Conservation (phyloP, 345 rosid genomes). For the Durio zibethinus region DNA sequence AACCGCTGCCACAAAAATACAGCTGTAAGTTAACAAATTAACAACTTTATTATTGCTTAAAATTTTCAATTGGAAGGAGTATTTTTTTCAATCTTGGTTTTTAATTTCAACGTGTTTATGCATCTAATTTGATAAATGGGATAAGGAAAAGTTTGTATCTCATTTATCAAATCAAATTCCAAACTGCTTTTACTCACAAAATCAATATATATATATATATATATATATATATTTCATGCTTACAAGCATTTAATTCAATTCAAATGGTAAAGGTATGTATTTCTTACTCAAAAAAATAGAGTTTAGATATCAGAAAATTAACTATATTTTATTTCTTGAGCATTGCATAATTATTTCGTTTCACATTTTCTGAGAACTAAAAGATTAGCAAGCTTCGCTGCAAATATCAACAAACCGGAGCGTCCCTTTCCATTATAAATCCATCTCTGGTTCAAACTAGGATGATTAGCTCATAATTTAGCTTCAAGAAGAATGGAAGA, state of each 20-base stretch:
- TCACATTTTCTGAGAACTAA: neutral
- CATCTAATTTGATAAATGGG: neutral
- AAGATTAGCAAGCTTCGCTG: neutral
- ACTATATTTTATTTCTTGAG: neutral
- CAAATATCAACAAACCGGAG: neutral
- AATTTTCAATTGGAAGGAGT: neutral
- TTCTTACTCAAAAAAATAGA: no score
- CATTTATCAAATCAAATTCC: neutral
- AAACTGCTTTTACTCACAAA: no score
- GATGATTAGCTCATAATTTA: constrained; percentile 28
- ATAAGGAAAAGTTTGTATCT: neutral
- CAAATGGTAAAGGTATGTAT: no score
- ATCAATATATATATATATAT: no score
- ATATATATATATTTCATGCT: no score
- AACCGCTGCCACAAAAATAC: neutral
- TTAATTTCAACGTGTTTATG: neutral
- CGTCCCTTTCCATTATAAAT: neutral
- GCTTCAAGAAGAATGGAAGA: constrained; percentile 58
- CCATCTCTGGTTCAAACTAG: neutral
- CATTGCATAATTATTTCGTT: neutral
- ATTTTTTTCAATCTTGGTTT: no score
- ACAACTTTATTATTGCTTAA: neutral
- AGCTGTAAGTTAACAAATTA: neutral
- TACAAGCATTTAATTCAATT: no score
- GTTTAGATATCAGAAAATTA: neutral